Percentiles rank a stretch among this genome's conserved stretches.
Evolutionary conservation across 2,329 filamentous ascomycete species (phyloP).

Genomic region (Botryosphaeria dothidea): DNA sequence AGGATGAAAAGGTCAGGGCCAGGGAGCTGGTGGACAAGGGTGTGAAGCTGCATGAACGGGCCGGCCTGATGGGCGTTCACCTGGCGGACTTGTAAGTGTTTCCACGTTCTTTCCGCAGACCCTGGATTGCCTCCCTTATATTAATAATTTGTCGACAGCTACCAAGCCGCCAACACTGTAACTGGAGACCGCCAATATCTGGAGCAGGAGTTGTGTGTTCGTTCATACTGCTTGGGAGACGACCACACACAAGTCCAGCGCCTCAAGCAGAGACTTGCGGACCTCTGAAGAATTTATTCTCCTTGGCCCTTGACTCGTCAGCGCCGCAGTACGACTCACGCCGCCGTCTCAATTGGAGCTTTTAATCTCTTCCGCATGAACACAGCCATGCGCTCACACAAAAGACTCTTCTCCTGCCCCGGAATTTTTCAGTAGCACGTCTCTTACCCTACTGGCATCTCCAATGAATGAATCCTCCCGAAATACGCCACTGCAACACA

Average conservation of each 20-base stretch:
- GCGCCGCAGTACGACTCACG: not conserved
- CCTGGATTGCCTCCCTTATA: not conserved
- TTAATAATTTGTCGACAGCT: not conserved
- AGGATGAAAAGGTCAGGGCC: not conserved
- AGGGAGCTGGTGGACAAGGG: not conserved
- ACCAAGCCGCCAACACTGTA: not conserved
- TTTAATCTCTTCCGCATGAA: too few relatives aligned
- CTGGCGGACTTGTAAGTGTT: slow-evolving; percentile 1
- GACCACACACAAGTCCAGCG: not conserved
- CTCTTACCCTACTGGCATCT: too few relatives aligned
- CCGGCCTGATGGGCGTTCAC: not conserved
- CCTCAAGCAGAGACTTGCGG: not conserved
- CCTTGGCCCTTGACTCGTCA: not conserved
- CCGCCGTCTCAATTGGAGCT: too few relatives aligned
- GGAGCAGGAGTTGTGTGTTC: not conserved
- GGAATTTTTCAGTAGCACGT: too few relatives aligned
- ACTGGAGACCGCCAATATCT: not conserved
- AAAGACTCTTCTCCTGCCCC: too few relatives aligned
- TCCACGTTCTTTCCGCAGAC: not conserved
- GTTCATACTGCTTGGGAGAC: not conserved
- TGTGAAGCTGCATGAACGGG: not conserved
- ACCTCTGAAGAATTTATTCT: not conserved
- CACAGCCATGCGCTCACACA: too few relatives aligned
- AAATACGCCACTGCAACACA: too few relatives aligned
- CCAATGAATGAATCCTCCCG: not conserved